Evolutionary conservation across 306 rosid species (phyloP).

Genomic region (Corylus avellana): DNA sequence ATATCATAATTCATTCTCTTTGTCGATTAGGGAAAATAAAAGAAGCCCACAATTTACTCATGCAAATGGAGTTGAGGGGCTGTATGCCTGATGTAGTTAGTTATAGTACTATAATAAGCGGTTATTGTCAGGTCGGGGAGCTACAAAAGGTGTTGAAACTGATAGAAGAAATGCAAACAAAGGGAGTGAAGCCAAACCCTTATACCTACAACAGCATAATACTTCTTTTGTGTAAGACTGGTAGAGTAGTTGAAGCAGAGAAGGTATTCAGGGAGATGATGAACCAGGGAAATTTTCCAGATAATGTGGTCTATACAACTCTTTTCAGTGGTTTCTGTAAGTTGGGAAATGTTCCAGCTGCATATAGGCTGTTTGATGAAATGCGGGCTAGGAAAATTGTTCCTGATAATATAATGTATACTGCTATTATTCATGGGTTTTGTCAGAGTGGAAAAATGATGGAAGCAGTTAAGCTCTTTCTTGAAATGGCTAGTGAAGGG

Average conservation of each 20-base stretch:
- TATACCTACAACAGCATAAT: slow-evolving; percentile 66
- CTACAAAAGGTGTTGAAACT: slow-evolving; percentile 66
- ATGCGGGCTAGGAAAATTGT: slow-evolving; percentile 54
- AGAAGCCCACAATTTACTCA: slow-evolving; percentile 70
- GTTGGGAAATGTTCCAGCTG: slow-evolving; percentile 58
- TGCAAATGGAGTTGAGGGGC: slow-evolving; percentile 71
- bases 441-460: slow-evolving; percentile 65
- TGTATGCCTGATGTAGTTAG: slow-evolving; percentile 71
- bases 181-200: slow-evolving; percentile 57
- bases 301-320: slow-evolving; percentile 78
- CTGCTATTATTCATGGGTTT: slow-evolving; percentile 70
- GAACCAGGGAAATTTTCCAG: slow-evolving; percentile 52
- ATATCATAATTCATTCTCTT: slow-evolving; percentile 60
- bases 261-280: slow-evolving; percentile 61
- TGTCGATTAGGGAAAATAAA: slow-evolving; percentile 66
- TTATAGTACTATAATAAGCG: slow-evolving; percentile 69
- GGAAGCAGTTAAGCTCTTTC: slow-evolving; percentile 56
- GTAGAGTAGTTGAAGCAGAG: slow-evolving; percentile 58
- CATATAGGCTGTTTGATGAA: slow-evolving; percentile 57
- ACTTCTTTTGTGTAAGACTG: slow-evolving; percentile 60
- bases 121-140: slow-evolving; percentile 61
- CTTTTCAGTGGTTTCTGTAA: slow-evolving; percentile 67
- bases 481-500: slow-evolving; percentile 62
- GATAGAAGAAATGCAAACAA: slow-evolving; percentile 63
- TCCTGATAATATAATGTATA: slow-evolving; percentile 69